A percentile compares a stretch with the other conserved stretches of the same genome.
These are phyloP conservation scores for Eimeria zaria DNA, from an alignment of 169 alveolate genomes.

Conservation along the genomic window DNA sequence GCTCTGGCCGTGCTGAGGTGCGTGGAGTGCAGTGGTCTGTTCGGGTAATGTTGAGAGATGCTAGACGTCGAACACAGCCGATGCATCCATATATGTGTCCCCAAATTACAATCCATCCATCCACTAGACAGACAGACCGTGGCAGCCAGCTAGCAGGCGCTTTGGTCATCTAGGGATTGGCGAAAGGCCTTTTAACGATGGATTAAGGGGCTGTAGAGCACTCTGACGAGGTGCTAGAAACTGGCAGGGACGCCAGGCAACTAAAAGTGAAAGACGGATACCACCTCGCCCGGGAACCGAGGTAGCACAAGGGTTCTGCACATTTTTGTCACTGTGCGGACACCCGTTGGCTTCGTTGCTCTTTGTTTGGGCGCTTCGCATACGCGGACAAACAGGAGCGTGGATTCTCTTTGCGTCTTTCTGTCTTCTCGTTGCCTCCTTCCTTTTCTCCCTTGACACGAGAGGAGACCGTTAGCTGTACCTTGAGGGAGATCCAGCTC, in stretches of 20 bases:
- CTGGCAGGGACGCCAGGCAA: neutral
- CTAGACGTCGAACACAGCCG: neutral
- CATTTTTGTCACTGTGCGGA: slow-evolving; percentile 12
- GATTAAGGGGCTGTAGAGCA: neutral
- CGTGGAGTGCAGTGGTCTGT: slow-evolving; percentile 12
- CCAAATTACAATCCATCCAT: neutral
- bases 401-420: neutral
- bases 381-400: neutral
- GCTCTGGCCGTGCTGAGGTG: slow-evolving; percentile 1
- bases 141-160: slow-evolving; percentile 5
- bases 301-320: slow-evolving; percentile 11
- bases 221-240: neutral
- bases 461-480: neutral
- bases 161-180: neutral
- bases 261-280: neutral
- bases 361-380: neutral
- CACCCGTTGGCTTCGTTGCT: neutral
- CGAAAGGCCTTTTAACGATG: neutral
- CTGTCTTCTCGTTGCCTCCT: neutral
- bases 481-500: neutral
- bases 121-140: neutral
- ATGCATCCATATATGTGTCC: neutral
- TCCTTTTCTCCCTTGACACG: neutral
- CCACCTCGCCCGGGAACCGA: neutral
- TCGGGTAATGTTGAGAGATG: slow-evolving; percentile 9